Evolutionary conservation across 805 yeast species (phyloP).

Genomic region (Spathaspora hagerdaliae): DNA sequence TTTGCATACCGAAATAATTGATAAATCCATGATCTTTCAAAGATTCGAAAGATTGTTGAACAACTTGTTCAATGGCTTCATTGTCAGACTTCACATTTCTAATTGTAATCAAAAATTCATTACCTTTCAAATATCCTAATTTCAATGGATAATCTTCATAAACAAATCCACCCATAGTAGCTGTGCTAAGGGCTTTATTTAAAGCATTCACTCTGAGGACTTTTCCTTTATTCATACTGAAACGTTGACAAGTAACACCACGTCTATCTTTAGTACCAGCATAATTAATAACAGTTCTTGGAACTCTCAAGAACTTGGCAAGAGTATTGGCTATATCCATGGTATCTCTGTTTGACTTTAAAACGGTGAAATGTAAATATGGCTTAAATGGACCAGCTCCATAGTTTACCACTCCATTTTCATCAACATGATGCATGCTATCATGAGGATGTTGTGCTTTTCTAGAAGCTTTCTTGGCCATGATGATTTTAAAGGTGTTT

Average conservation of each 20-base stretch:
- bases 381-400: slow-evolving; percentile 71
- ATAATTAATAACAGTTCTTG: slow-evolving; percentile 66
- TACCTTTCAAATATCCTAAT: slow-evolving; percentile 84
- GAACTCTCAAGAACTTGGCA: slow-evolving; percentile 68
- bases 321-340: slow-evolving; percentile 87
- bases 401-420: slow-evolving; percentile 56
- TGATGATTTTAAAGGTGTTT: slow-evolving; percentile 61
- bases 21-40: slow-evolving; percentile 73
- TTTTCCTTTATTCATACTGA: slow-evolving; percentile 63
- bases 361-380: slow-evolving; percentile 71
- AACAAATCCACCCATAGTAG: slow-evolving; percentile 72
- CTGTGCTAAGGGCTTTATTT: slow-evolving; percentile 54
- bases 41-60: slow-evolving; percentile 52
- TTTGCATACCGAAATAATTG: slow-evolving; percentile 96
- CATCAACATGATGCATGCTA: slow-evolving; percentile 37
- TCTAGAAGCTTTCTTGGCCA: slow-evolving; percentile 37
- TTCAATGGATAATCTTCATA: slow-evolving; percentile 60
- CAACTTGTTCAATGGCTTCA: slow-evolving; percentile 35
- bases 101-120: slow-evolving; percentile 81
- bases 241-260: slow-evolving; percentile 87
- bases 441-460: slow-evolving; percentile 24
- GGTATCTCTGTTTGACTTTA: slow-evolving; percentile 94
- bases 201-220: slow-evolving; percentile 73
- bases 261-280: slow-evolving; percentile 98
- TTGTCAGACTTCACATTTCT: slow-evolving; percentile 56